Evolutionary conservation across 2,329 filamentous ascomycete species (phyloP).

Genomic region (Torrubiellomyces zombiae): DNA sequence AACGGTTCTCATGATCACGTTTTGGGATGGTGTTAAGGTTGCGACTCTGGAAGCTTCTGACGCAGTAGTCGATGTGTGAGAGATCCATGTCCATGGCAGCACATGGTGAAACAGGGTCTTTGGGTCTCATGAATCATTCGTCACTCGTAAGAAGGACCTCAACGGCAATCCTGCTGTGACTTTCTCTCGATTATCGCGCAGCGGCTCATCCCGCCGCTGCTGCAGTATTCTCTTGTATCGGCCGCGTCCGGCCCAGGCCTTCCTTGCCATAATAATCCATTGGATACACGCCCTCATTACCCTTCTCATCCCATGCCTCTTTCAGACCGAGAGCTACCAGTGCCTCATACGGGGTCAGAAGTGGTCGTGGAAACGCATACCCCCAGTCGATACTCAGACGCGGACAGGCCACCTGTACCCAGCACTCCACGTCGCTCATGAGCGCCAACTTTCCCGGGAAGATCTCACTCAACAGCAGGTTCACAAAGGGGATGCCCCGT

Average conservation of each 20-base stretch:
- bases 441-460: slow-evolving; percentile 89
- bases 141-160: too few relatives aligned
- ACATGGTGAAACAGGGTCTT: too few relatives aligned
- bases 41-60: too few relatives aligned
- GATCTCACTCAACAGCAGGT: slow-evolving; percentile 81
- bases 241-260: slow-evolving; percentile 66
- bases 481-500: slow-evolving; percentile 64
- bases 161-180: too few relatives aligned
- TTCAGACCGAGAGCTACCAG: slow-evolving; percentile 70
- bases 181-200: not conserved
- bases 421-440: slow-evolving; percentile 90
- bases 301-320: slow-evolving; percentile 49
- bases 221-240: slow-evolving; percentile 7
- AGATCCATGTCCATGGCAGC: too few relatives aligned
- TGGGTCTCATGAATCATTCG: too few relatives aligned
- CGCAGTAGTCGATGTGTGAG: too few relatives aligned
- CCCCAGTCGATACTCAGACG: slow-evolving; percentile 96
- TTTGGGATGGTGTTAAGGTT: too few relatives aligned
- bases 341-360: slow-evolving; percentile 90
- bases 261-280: slow-evolving; percentile 98
- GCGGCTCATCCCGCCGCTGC: not conserved
- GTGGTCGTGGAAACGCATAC: slow-evolving; percentile 77
- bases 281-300: slow-evolving; percentile 52
- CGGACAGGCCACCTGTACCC: slow-evolving; percentile 98
- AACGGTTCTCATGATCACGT: too few relatives aligned